phyloP scores from a whole-genome alignment of 163 green algal genomes.

The Picocystis sp. region DNA sequence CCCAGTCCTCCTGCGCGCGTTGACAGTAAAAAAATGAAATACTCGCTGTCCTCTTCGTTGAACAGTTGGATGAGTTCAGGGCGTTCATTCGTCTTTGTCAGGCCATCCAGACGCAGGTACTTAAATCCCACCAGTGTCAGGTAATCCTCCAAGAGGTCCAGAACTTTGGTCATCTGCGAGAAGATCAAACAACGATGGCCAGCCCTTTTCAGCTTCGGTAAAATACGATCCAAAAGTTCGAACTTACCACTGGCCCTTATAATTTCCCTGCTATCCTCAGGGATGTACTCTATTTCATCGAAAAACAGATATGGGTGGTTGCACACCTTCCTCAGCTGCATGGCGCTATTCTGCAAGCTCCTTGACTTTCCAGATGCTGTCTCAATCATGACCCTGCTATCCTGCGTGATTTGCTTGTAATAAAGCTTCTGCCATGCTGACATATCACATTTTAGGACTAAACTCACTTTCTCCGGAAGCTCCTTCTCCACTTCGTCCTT shows the following conservation, averaged over 20 bases:
- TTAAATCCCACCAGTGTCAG: constrained; percentile 10
- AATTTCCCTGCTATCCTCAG: constrained; percentile 11
- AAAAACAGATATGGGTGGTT: constrained; percentile 57
- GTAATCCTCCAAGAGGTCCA: constrained; percentile 27
- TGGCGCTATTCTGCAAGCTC: constrained; percentile 17
- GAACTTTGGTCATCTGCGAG: constrained; percentile 21
- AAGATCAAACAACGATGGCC: too few relatives aligned
- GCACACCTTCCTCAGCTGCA: constrained; percentile 57
- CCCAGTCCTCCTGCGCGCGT: constrained; percentile 25
- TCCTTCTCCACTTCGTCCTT: constrained; percentile 64
- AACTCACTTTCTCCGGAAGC: constrained; percentile 50
- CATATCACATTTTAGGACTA: constrained; percentile 11
- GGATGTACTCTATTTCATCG: constrained; percentile 9
- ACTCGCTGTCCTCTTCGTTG: constrained; percentile 20
- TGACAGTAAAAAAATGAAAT: constrained; percentile 31
- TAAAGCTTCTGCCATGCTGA: constrained; percentile 40
- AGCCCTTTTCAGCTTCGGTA: constrained; percentile 22
- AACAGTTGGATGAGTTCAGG: constrained; percentile 17
- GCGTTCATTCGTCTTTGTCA: constrained; percentile 29
- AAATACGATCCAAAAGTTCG: constrained; percentile 26
- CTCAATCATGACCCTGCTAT: constrained; percentile 1
- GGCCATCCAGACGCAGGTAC: constrained; percentile 27
- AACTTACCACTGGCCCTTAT: constrained; percentile 28
- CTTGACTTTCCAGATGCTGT: constrained; percentile 2
- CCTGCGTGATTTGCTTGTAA: constrained; percentile 33